Conservation (phyloP, 2,329 filamentous ascomycete genomes). For the Colletotrichum spaethianum region DNA sequence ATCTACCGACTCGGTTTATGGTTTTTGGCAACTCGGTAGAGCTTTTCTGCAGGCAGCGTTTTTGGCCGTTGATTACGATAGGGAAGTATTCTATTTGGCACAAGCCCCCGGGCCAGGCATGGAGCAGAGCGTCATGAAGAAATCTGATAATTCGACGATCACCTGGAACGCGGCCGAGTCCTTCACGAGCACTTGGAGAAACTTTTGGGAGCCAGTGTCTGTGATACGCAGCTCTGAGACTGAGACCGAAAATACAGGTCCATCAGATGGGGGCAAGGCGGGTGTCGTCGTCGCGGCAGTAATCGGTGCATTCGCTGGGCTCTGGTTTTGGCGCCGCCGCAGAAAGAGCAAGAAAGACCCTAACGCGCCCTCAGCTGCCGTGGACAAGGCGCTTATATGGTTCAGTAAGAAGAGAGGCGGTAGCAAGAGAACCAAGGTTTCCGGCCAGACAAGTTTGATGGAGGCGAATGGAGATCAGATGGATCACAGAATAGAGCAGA, state of each 20-base stretch:
- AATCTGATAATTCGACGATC: slow-evolving; percentile 8
- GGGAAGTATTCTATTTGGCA: slow-evolving; percentile 40
- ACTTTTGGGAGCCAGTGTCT: neutral
- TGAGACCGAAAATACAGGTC: neutral
- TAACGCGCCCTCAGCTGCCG: neutral
- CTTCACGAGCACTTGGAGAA: slow-evolving; percentile 20
- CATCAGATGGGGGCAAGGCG: neutral
- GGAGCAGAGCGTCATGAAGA: slow-evolving; percentile 30
- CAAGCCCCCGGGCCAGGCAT: slow-evolving; percentile 43
- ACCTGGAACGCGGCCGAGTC: slow-evolving; percentile 7
- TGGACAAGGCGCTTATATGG: neutral
- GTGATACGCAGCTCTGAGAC: neutral
- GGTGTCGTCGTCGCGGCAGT: neutral
- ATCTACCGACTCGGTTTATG: neutral
- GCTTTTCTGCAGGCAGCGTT: slow-evolving; percentile 44
- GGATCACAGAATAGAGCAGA: neutral
- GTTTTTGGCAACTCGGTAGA: slow-evolving; percentile 40
- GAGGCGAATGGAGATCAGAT: neutral
- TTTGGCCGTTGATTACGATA: slow-evolving; percentile 41
- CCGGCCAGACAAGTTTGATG: neutral
- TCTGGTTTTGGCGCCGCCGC: neutral
- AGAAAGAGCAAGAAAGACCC: slow-evolving; percentile 1
- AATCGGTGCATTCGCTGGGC: neutral
- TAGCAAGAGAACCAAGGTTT: neutral
- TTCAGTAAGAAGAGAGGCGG: neutral